Percentiles rank a stretch among this genome's conserved stretches.
Evolutionary conservation across 331 rosid species (phyloP).

Genomic region (Dryas integrifolia): DNA sequence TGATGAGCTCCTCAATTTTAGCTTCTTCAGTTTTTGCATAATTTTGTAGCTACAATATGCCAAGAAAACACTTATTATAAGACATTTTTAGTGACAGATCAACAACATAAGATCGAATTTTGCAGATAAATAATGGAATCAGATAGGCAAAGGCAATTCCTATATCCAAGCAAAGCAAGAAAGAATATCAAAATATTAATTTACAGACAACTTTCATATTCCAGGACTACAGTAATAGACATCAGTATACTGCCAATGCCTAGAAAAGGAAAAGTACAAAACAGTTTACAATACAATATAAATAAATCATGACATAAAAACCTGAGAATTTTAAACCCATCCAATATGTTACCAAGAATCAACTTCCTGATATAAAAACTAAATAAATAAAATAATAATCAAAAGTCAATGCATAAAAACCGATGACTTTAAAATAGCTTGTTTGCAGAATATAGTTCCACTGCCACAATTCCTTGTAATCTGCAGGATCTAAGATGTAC

Average conservation of each 20-base stretch:
- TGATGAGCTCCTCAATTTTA: slow-evolving; percentile 88
- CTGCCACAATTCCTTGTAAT: not conserved
- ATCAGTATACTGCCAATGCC: not conserved
- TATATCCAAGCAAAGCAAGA: not conserved
- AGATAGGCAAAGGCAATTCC: not conserved
- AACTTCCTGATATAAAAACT: not conserved
- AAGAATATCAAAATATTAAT: not conserved
- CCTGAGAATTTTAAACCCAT: not conserved
- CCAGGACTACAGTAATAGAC: not conserved
- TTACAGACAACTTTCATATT: not conserved
- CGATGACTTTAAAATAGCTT: not conserved
- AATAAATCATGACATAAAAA: not conserved
- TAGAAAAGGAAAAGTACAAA: not conserved
- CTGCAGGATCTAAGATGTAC: too few relatives aligned
- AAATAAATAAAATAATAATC: not conserved
- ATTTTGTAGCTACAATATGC: slow-evolving; percentile 63
- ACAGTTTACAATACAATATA: not conserved
- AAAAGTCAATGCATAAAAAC: not conserved
- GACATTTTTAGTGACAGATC: slow-evolving; percentile 18
- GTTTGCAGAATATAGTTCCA: not conserved
- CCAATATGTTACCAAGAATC: not conserved
- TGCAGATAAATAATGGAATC: not conserved
- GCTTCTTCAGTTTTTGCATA: slow-evolving; percentile 92
- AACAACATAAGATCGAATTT: not conserved
- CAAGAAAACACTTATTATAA: slow-evolving; percentile 16